Conservation (phyloP, 176 grass and related monocot genomes). For the Paspalum notatum region DNA sequence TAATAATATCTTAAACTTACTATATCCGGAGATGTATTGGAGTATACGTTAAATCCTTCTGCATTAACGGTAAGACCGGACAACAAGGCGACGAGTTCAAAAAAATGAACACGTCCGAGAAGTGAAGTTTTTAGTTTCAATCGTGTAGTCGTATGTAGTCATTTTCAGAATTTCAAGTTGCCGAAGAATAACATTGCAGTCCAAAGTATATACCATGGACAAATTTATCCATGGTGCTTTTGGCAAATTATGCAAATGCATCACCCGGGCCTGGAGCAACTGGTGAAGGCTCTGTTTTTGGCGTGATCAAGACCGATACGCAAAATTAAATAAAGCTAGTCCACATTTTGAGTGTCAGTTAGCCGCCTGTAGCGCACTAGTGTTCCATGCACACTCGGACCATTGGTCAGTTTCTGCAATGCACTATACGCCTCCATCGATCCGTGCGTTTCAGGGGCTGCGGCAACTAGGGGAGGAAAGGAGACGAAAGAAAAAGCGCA, state of each 20-base stretch:
- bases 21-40: no score
- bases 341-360: background rate
- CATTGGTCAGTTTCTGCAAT: slow-evolving; percentile 14
- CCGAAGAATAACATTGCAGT: background rate
- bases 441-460: slow-evolving; percentile 35
- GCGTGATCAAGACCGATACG: background rate
- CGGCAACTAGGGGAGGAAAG: slow-evolving; percentile 12
- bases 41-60: no score
- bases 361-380: slow-evolving; percentile 33
- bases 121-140: background rate
- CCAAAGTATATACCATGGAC: background rate
- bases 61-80: no score
- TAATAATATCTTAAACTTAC: no score
- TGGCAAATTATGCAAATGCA: background rate
- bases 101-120: background rate
- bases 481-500: background rate
- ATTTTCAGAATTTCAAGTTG: background rate
- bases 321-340: background rate
- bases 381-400: background rate
- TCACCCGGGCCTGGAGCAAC: background rate
- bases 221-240: background rate
- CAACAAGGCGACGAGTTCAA: no score
- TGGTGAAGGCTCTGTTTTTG: slow-evolving; percentile 26
- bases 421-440: background rate
- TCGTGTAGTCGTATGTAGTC: background rate